Evolutionary conservation across 2,329 filamentous ascomycete species (phyloP), one percentile per base, ranked within the genome.

Genomic region (Calonectria hongkongensis): DNA sequence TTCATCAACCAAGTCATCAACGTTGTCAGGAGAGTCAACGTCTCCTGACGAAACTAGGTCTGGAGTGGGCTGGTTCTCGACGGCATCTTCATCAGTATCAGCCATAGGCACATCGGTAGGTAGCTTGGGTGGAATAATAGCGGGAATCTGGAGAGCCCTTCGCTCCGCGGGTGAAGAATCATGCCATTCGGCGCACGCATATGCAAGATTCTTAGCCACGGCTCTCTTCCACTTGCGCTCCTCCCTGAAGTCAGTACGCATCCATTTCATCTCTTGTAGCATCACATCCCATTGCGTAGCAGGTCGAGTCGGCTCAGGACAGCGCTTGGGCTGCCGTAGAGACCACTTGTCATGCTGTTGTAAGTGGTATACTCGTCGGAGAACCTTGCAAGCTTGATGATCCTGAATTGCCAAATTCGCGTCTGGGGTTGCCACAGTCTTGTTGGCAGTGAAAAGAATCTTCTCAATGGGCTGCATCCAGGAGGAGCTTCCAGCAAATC

Each of bases 271-370:
- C 86, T 99, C 96, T 77, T 95, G 91, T 39, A 99, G 86, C 68
- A 98, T 83, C 66, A 96, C 89, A 84, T 99, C 97, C 90, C 93
- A 94, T 78, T 98, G 96, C 2, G 93, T 92, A 1, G 91, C 89
- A 21, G 93, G 93, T 45, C 95, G 91, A 4, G 91, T 88, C 5
- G 96, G 96, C 83, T 99, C 97, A 2, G 92, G 89, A 47, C 92
- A 94, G 70, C 95, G 93, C 81, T 97, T 95, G 51, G 96, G 92
- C 81, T 99, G 97, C 66, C 96, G 91, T 58, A 99, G 85, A 6
- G 96, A 97, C 96, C 97, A 98, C 79, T 96, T 94, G 78, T 98
- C 95, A 39, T 93, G 92, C 80, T 96, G 95, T 81, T 99, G 97
- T 30, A 98, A 87, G 74, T 96, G 92, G 81, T 98, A 98, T 2